Conservation (phyloP, 768 basidiomycete genomes). For the Amanita pallidorosea region DNA sequence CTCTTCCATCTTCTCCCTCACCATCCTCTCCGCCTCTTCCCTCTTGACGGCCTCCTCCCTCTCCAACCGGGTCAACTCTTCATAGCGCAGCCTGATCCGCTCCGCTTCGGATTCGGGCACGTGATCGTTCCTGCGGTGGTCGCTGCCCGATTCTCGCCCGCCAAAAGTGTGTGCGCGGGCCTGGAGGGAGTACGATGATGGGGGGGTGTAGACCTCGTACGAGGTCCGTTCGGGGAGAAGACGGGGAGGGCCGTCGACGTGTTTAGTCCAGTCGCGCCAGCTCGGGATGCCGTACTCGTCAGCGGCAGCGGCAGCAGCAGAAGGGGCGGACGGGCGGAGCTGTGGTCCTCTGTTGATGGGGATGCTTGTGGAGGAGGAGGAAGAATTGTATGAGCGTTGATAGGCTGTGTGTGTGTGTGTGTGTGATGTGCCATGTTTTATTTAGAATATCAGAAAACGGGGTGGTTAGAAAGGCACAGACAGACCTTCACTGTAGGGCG, state of each 20-base stretch:
- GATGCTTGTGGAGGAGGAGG: background rate
- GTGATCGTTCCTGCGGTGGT: constrained; percentile 7
- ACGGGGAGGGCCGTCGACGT: background rate
- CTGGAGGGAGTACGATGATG: background rate
- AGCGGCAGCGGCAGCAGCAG: too few relatives aligned
- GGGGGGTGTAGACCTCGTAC: background rate
- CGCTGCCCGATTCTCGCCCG: constrained; percentile 3
- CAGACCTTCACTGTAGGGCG: background rate
- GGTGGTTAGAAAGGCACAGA: background rate
- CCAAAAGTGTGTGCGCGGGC: constrained; percentile 4
- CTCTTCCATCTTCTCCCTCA: constrained; percentile 14
- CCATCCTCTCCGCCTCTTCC: constrained; percentile 8
- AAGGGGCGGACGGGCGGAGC: background rate
- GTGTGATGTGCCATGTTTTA: background rate
- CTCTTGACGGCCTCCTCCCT: constrained; percentile 8
- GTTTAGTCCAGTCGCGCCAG: constrained; percentile 2
- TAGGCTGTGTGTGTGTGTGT: background rate
- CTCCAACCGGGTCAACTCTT: constrained; percentile 6
- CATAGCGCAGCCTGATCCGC: constrained; percentile 4
- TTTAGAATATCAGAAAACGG: background rate
- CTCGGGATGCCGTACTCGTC: background rate
- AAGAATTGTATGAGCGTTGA: background rate
- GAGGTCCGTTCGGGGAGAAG: background rate
- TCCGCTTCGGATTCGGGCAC: constrained; percentile 6
- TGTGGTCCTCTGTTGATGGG: constrained; percentile 3